Evolutionary conservation across 163 green algal genomes (phyloP).

Genomic region (Scenedesmus sp.): DNA sequence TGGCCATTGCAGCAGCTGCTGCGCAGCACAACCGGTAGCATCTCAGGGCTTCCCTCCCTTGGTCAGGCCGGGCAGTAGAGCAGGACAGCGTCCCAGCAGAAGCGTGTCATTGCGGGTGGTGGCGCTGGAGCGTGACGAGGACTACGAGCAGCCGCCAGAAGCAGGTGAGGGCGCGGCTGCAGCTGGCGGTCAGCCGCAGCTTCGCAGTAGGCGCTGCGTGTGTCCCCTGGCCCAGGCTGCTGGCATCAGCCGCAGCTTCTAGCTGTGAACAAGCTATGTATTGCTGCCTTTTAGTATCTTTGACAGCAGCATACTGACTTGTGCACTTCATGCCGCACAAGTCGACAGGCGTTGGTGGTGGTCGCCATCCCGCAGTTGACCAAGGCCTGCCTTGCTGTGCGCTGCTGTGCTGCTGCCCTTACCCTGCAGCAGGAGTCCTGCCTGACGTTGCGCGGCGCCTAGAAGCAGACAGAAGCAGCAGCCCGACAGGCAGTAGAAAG

Average conservation of each 20-base stretch:
- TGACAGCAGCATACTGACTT: background rate
- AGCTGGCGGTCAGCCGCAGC: background rate
- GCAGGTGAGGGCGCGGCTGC: conserved; percentile 26
- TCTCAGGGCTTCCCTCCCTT: background rate
- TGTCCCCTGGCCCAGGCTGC: background rate
- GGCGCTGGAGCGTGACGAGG: conserved; percentile 34
- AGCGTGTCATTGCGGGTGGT: conserved; percentile 1
- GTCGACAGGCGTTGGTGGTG: no score
- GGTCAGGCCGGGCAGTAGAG: background rate
- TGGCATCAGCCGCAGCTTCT: background rate
- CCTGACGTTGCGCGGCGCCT: conserved; percentile 8
- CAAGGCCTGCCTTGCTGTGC: background rate
- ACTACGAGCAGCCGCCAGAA: conserved; percentile 46
- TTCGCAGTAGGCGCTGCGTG: background rate
- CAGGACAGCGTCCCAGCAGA: background rate
- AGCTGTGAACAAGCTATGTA: background rate
- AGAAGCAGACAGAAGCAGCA: conserved; percentile 27
- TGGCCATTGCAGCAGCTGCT: background rate
- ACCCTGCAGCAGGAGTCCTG: conserved; percentile 30
- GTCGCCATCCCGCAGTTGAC: background rate
- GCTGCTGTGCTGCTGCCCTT: background rate
- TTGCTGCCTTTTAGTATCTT: background rate
- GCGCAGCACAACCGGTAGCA: background rate
- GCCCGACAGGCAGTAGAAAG: conserved; percentile 5
- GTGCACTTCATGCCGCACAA: no score